Conservation (phyloP, 345 rosid species). For the Rhodamnia rubescens region DNA sequence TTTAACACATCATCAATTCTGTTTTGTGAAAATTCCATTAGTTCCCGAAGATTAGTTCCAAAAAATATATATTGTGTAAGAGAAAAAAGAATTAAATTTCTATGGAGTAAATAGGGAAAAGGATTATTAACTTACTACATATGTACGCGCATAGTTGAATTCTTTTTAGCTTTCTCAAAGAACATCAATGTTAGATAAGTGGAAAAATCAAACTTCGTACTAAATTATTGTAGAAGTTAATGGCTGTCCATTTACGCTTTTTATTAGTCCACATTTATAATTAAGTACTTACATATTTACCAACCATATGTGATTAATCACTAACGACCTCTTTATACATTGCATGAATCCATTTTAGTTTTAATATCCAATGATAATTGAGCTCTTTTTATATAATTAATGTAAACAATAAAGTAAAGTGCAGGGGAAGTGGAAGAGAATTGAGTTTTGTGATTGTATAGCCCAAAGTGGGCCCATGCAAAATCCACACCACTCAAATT, state of each 20-base stretch:
- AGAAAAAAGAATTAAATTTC: too few relatives aligned
- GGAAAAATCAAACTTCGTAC: neutral
- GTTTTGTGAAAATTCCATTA: too few relatives aligned
- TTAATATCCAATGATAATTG: too few relatives aligned
- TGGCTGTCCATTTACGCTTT: neutral
- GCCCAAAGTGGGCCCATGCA: too few relatives aligned
- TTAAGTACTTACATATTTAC: neutral
- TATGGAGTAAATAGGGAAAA: neutral
- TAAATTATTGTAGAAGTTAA: neutral
- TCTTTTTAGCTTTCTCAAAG: neutral
- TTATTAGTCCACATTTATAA: fast-evolving
- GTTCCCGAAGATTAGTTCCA: too few relatives aligned
- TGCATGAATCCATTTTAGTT: neutral
- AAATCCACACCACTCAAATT: neutral
- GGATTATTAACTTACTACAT: neutral
- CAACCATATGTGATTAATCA: neutral
- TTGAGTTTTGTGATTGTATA: too few relatives aligned
- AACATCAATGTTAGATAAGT: neutral
- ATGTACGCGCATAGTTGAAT: neutral
- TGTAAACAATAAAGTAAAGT: fast-evolving
- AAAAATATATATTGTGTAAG: too few relatives aligned
- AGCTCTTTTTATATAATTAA: neutral
- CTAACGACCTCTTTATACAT: neutral
- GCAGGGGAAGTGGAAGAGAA: too few relatives aligned
- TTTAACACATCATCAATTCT: too few relatives aligned